Evolutionary conservation across 1,139 yeast species (phyloP).

Genomic region (Scheffersomyces stambukii): DNA sequence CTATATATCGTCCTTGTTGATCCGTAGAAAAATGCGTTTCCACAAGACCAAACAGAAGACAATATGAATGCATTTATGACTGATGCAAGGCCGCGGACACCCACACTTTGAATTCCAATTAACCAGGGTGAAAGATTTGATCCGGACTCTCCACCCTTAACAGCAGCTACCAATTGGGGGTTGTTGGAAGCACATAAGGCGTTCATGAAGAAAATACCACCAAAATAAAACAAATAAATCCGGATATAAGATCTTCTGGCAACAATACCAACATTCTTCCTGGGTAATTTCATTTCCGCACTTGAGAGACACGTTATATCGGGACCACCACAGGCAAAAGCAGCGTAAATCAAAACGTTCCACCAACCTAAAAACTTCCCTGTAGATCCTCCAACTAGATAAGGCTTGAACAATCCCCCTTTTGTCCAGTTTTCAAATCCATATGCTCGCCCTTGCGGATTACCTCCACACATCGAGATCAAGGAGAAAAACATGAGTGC

Average conservation of each 20-base stretch:
- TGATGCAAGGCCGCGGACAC: constrained; percentile 32
- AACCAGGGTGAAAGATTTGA: constrained; percentile 41
- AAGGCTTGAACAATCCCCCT: constrained; percentile 32
- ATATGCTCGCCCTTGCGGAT: constrained; percentile 31
- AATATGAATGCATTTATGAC: constrained; percentile 33
- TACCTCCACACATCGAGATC: constrained; percentile 39
- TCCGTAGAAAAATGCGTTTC: constrained; percentile 32
- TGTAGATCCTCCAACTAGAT: constrained; percentile 27
- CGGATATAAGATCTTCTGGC: constrained; percentile 33
- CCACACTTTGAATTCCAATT: constrained; percentile 32
- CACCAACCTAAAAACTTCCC: constrained; percentile 36
- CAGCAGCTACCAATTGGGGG: constrained; percentile 23
- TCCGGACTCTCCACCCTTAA: constrained; percentile 20
- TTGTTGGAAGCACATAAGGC: constrained; percentile 31
- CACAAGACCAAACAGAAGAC: constrained; percentile 37
- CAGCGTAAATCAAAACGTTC: constrained; percentile 34
- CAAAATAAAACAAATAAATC: constrained; percentile 27
- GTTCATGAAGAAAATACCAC: constrained; percentile 37
- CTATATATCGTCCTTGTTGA: constrained; percentile 34
- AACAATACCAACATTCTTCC: constrained; percentile 30
- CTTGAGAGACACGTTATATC: constrained; percentile 33
- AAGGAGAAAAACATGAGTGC: constrained; percentile 39
- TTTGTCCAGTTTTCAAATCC: constrained; percentile 35
- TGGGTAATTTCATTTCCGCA: constrained; percentile 30
- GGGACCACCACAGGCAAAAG: constrained; percentile 42